These are phyloP conservation scores for Pythium aquatile DNA, from an alignment of 352 stramenopile species.

Conservation along the genomic window DNA sequence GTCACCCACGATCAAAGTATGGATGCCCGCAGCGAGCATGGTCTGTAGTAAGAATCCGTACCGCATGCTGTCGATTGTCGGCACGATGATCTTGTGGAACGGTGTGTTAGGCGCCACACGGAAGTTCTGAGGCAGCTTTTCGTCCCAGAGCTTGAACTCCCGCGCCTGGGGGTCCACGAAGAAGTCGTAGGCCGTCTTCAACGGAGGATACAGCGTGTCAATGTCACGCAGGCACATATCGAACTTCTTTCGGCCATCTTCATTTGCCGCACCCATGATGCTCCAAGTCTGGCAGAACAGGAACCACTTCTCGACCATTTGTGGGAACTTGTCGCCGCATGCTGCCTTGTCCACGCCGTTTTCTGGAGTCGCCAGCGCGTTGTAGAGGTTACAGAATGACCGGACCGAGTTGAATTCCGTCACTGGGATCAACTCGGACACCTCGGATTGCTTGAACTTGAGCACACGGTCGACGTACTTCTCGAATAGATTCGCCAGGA, in stretches of 20 bases:
- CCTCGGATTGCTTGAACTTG: slow-evolving; percentile 59
- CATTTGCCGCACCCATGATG: slow-evolving; percentile 82
- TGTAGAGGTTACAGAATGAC: slow-evolving; percentile 88
- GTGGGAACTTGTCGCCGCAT: slow-evolving; percentile 67
- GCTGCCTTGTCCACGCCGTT: slow-evolving; percentile 66
- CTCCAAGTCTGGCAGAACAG: slow-evolving; percentile 86
- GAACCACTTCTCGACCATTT: slow-evolving; percentile 81
- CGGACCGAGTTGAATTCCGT: slow-evolving; percentile 81
- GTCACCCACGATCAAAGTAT: slow-evolving; percentile 87
- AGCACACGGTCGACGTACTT: slow-evolving; percentile 83
- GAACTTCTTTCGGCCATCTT: slow-evolving; percentile 82
- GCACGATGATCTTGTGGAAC: slow-evolving; percentile 88
- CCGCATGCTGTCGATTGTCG: slow-evolving; percentile 81
- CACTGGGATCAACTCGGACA: slow-evolving; percentile 74
- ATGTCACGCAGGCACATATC: slow-evolving; percentile 90
- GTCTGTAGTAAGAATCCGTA: slow-evolving; percentile 83
- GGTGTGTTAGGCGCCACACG: slow-evolving; percentile 64
- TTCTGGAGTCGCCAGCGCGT: slow-evolving; percentile 58
- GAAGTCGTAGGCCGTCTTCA: slow-evolving; percentile 93
- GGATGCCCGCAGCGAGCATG: slow-evolving; percentile 66
- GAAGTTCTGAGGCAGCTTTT: slow-evolving; percentile 77
- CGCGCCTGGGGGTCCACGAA: slow-evolving; percentile 78
- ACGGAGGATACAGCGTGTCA: slow-evolving; percentile 89
- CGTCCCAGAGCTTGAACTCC: slow-evolving; percentile 86
- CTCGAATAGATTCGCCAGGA: slow-evolving; percentile 68